Evolutionary conservation across 805 yeast genomes (phyloP), one percentile per base, ranked within the genome.

Genomic region (Hanseniaspora pseudoguilliermondii): DNA sequence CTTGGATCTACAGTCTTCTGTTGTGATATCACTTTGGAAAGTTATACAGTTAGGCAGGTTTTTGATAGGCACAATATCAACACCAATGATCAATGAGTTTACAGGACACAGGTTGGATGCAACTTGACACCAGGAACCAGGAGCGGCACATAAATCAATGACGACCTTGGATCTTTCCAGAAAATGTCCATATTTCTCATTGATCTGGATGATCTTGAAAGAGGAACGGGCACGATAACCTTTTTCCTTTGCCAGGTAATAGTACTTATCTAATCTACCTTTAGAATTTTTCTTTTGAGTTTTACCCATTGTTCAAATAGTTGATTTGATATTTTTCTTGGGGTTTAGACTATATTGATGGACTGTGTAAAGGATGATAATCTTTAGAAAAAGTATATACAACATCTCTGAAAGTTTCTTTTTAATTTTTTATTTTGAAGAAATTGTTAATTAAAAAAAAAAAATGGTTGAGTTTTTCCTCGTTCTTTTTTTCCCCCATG

Each of bases 41-140:
- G 96, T 84, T 60, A 89, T 90, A 65, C 85, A 85, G 66, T 93
- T 90, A 27, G 97, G 97, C 67, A 93, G 76, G n/a, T 96, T 84
- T 66, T 88, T 91, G 74, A 93, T 93, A 18, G 97, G 97, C 36
- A 90, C 97, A 64, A 93, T 84, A 78, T 93, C 98, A n/a, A 93
- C 98, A 70, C 98, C 98, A 55, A 93, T 88, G 65, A 93, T 93
- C 62, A 93, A 76, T 0, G 97, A 87, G 69, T 89, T 88, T 1
- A 89, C 75, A 1, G 98, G 97, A 72, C 97, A 89, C 54, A 88
- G 71, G 59, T 89, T 86, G 1, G 95, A 82, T 0, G 98, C 98
- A 46, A 93, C 97, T 73, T 93, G 98, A 78, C 98, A 93, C 98
- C 98, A 93, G 3, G 97, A 88, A 57, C 98, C 98, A 43, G 97